phyloP scores from a whole-genome alignment of 164 flowering plant species.

The Nymphaea thermarum region DNA sequence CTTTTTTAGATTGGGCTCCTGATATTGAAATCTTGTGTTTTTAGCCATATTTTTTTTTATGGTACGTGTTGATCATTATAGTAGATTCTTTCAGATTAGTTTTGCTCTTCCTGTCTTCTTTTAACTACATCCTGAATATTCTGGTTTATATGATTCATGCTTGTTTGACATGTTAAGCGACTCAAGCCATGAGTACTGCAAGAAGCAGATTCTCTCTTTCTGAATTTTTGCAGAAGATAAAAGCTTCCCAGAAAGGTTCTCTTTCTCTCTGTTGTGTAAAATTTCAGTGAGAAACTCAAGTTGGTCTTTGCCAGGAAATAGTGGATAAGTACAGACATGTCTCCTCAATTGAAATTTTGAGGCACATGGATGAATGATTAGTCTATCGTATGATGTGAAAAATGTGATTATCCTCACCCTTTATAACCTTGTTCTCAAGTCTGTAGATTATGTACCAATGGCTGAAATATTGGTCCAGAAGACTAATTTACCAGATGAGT shows the following conservation, averaged over 20 bases:
- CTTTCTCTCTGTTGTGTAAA: background rate
- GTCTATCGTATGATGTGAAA: no score
- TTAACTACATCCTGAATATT: background rate
- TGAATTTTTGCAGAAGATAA: constrained; percentile 96
- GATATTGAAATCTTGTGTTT: constrained; percentile 98
- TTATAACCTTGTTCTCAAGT: constrained; percentile 18
- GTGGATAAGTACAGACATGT: no score
- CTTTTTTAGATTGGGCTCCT: constrained; percentile 96
- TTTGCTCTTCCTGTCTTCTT: background rate
- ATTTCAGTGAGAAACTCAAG: background rate
- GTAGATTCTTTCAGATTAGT: background rate
- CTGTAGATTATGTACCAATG: constrained; percentile 99
- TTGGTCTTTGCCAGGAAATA: background rate
- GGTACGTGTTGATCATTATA: no score
- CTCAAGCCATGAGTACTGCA: constrained; percentile 90
- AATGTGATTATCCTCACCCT: background rate
- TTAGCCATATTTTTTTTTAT: constrained; percentile 98
- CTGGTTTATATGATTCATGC: constrained; percentile 31
- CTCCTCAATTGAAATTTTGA: no score
- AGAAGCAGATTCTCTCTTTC: constrained; percentile 96
- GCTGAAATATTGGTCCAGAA: constrained; percentile 96
- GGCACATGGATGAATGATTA: no score
- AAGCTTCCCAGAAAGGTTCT: constrained; percentile 82
- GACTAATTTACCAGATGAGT: constrained; percentile 81
- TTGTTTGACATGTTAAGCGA: constrained; percentile 96